Percentiles rank a stretch among this genome's conserved stretches.
Conservation (phyloP, 2,329 filamentous ascomycete genomes). For the Plenodomus lindquistii region DNA sequence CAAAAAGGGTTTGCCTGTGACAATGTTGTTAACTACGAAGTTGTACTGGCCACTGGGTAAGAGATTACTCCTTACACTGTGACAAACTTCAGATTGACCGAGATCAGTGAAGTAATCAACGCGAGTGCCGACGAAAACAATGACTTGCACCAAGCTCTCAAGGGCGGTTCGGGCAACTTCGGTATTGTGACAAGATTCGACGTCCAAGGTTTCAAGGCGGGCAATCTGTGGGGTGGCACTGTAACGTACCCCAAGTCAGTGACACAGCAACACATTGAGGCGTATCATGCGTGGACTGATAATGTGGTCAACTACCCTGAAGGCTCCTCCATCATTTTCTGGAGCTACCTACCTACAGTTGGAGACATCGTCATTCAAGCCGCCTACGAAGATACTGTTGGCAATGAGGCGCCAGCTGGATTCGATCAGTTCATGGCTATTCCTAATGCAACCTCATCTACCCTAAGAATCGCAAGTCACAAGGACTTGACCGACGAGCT, state of each 20-base stretch:
- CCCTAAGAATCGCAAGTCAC: conserved; percentile 24
- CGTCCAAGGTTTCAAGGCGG: conserved; percentile 24
- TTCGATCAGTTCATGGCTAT: conserved; percentile 29
- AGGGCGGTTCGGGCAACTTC: conserved; percentile 37
- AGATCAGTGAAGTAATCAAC: conserved; percentile 34
- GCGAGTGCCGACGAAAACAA: conserved; percentile 41
- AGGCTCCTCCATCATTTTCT: conserved; percentile 28
- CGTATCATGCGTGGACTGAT: conserved; percentile 25
- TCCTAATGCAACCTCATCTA: conserved; percentile 9
- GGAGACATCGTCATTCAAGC: conserved; percentile 22
- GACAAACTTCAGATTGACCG: conserved; percentile 17
- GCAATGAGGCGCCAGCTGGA: conserved; percentile 19
- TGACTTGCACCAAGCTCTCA: conserved; percentile 45
- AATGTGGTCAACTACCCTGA: conserved; percentile 27
- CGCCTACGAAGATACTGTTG: conserved; percentile 23
- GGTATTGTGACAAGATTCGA: conserved; percentile 31
- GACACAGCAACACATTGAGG: conserved; percentile 19
- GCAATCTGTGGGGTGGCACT: conserved; percentile 28
- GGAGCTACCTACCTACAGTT: conserved; percentile 21
- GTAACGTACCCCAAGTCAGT: conserved; percentile 18
- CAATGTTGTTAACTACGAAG: conserved; percentile 34
- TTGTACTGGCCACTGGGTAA: conserved; percentile 45
- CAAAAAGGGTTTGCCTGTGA: conserved; percentile 29
- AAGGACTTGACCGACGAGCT: conserved; percentile 29
- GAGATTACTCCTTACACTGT: not conserved